Evolutionary conservation across 106 monocot genomes (phyloP).

Genomic region (Cymbidium sinense): DNA sequence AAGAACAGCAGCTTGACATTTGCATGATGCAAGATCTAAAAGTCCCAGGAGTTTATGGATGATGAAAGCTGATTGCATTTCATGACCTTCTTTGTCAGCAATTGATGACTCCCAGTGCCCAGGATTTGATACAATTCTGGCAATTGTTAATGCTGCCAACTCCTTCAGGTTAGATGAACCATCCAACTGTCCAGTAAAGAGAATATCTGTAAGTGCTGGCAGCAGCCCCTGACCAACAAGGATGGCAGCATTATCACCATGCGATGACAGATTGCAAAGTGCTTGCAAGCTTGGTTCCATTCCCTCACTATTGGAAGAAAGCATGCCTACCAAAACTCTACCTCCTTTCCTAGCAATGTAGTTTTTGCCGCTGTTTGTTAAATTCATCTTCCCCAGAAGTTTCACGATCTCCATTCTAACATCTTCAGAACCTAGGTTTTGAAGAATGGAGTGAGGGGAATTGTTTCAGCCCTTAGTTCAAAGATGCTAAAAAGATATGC

Average conservation of each 20-base stretch:
- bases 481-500: too few species aligned
- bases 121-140: constrained; percentile 39
- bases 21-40: constrained; percentile 15
- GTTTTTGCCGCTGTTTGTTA: constrained; percentile 34
- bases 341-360: constrained; percentile 35
- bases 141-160: constrained; percentile 32
- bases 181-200: constrained; percentile 18
- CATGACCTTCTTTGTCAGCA: constrained; percentile 34
- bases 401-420: constrained; percentile 23
- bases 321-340: constrained; percentile 32
- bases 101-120: constrained; percentile 47
- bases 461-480: too few species aligned
- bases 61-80: constrained; percentile 37
- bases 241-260: constrained; percentile 37
- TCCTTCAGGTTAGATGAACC: constrained; percentile 17
- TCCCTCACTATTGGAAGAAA: constrained; percentile 27
- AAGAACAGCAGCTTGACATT: constrained; percentile 29
- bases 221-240: constrained; percentile 33
- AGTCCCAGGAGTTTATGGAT: constrained; percentile 29
- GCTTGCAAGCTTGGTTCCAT: constrained; percentile 26
- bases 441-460: background rate
- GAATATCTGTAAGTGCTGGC: constrained; percentile 33
- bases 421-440: constrained; percentile 28
- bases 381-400: constrained; percentile 29
- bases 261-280: constrained; percentile 35